Conservation (phyloP, 108 stramenopile species). For the Epithemia pelagica region DNA sequence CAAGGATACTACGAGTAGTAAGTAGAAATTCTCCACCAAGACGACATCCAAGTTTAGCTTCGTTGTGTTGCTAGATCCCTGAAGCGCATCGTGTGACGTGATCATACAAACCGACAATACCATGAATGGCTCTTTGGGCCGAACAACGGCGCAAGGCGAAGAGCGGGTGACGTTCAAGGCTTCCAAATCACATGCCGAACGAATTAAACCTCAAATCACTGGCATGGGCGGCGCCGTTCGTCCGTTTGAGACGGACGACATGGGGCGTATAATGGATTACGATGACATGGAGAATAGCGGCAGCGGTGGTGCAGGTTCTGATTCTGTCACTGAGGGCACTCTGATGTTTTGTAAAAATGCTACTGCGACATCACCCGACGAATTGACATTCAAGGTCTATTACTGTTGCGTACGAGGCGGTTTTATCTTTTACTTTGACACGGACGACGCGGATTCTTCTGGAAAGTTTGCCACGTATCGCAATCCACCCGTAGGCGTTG, state of each 20-base stretch:
- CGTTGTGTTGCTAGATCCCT: no score
- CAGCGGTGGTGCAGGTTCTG: slow-evolving; percentile 5
- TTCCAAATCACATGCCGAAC: neutral
- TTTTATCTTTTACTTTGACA: slow-evolving; percentile 64
- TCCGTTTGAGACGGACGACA: slow-evolving; percentile 37
- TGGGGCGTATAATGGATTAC: slow-evolving; percentile 73
- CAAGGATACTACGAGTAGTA: no score
- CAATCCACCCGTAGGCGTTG: slow-evolving; percentile 48
- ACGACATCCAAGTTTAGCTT: no score
- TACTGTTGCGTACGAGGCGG: slow-evolving; percentile 54
- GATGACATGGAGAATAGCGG: slow-evolving; percentile 25
- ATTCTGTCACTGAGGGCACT: slow-evolving; percentile 52
- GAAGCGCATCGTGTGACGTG: no score
- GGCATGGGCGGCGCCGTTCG: slow-evolving; percentile 33
- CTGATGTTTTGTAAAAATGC: slow-evolving; percentile 57
- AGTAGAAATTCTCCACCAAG: no score
- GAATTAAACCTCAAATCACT: slow-evolving; percentile 7
- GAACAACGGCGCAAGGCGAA: neutral
- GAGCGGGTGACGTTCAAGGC: slow-evolving; percentile 7
- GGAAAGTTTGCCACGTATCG: slow-evolving; percentile 34
- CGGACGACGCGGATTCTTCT: slow-evolving; percentile 32
- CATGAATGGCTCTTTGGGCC: neutral
- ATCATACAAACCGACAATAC: no score
- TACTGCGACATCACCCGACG: slow-evolving; percentile 19
- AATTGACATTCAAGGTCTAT: slow-evolving; percentile 53